Conservation (phyloP, 805 yeast species). For the Lipomyces orientalis region DNA sequence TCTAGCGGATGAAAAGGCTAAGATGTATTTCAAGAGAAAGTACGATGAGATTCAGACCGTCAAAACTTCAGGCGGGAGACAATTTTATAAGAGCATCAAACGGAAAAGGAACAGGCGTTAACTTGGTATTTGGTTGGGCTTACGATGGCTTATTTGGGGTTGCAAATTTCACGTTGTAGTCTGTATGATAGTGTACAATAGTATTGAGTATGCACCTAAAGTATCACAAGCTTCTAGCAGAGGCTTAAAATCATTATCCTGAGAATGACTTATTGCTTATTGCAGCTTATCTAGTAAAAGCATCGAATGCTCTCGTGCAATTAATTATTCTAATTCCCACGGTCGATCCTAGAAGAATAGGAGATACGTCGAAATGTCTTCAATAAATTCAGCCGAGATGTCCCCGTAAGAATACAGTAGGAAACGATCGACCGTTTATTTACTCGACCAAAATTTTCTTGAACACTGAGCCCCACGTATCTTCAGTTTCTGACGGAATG, state of each 20-base stretch:
- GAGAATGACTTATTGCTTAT: no score
- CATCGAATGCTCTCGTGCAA: no score
- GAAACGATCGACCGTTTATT: neutral
- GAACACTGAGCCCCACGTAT: slow-evolving; percentile 48
- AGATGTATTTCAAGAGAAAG: slow-evolving; percentile 81
- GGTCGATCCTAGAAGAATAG: neutral
- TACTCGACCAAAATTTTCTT: slow-evolving; percentile 43
- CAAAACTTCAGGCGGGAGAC: slow-evolving; percentile 68
- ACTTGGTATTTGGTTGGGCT: neutral
- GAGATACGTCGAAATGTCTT: neutral
- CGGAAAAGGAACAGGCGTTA: slow-evolving; percentile 61
- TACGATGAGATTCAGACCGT: slow-evolving; percentile 77
- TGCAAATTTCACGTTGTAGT: neutral
- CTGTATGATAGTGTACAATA: neutral
- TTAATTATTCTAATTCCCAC: no score
- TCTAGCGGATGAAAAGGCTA: slow-evolving; percentile 70
- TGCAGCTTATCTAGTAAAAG: no score
- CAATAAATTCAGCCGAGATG: neutral
- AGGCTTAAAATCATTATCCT: neutral
- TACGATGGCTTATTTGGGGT: neutral
- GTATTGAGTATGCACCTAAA: neutral
- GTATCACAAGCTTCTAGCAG: neutral
- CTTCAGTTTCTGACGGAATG: slow-evolving; percentile 41
- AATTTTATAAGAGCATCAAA: slow-evolving; percentile 66
- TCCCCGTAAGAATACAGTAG: neutral